Conservation (phyloP, 2,329 filamentous ascomycete species). For the Knoxdaviesia capensis region DNA sequence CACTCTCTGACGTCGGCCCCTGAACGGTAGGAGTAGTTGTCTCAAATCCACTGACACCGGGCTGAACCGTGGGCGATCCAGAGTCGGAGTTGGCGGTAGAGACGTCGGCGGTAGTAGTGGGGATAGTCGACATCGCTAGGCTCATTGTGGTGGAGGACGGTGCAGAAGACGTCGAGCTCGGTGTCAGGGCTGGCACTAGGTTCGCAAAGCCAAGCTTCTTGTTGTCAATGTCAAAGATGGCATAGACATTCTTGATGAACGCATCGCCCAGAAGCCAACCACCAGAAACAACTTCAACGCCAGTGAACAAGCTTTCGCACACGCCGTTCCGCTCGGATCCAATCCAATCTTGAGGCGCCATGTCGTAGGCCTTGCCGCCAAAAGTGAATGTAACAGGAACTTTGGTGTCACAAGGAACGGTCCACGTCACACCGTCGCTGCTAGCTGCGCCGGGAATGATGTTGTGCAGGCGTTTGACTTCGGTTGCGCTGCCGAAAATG, state of each 20-base stretch:
- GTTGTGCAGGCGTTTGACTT: constrained; percentile 48
- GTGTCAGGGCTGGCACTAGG: constrained; percentile 1
- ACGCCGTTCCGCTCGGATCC: constrained; percentile 20
- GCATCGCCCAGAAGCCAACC: constrained; percentile 66
- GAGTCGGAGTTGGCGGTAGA: neutral
- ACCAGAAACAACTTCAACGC: constrained; percentile 42
- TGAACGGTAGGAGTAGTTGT: too few relatives aligned
- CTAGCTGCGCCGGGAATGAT: constrained; percentile 40
- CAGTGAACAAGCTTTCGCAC: constrained; percentile 57
- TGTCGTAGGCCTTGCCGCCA: constrained; percentile 42
- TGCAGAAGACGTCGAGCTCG: constrained; percentile 2
- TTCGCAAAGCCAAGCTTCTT: constrained; percentile 30
- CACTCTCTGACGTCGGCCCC: too few relatives aligned
- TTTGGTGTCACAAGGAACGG: constrained; percentile 51
- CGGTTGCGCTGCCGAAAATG: constrained; percentile 47
- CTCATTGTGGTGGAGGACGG: neutral
- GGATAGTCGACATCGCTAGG: too few relatives aligned
- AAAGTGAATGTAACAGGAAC: constrained; percentile 44
- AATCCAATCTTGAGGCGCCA: constrained; percentile 55
- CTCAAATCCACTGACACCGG: too few relatives aligned
- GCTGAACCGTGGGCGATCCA: neutral
- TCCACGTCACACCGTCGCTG: constrained; percentile 41
- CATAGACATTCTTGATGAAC: constrained; percentile 80
- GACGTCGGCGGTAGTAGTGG: neutral
- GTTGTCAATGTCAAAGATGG: constrained; percentile 61